phyloP scores from a whole-genome alignment of 345 rosid genomes.

The Populus euphratica region DNA sequence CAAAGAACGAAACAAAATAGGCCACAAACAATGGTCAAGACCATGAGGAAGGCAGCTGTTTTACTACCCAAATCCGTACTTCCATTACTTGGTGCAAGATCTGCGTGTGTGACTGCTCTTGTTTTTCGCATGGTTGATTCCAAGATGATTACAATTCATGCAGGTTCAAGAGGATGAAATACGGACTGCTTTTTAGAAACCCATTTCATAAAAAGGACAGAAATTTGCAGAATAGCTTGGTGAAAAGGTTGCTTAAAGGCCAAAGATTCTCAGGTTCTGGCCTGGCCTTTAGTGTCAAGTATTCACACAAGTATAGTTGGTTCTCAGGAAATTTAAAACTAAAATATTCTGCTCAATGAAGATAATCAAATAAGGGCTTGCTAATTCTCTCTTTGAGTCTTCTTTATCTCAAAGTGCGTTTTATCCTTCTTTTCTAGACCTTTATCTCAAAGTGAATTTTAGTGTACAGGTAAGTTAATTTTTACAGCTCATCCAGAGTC shows the following conservation, averaged over 20 bases:
- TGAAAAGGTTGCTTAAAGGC: conserved; percentile 85
- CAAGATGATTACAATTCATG: conserved; percentile 10
- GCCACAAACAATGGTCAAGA: conserved; percentile 64
- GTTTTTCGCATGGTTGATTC: conserved; percentile 35
- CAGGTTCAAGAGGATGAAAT: conserved; percentile 8
- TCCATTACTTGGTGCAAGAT: conserved; percentile 56
- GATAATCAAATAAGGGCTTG: neutral
- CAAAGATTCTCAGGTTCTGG: conserved; percentile 58
- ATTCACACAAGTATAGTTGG: conserved; percentile 24
- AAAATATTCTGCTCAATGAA: neutral
- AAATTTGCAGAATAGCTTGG: conserved; percentile 67
- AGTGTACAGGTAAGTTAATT: neutral
- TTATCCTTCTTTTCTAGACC: neutral
- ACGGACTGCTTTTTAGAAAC: neutral
- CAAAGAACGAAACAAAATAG: conserved; percentile 75
- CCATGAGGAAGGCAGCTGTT: conserved; percentile 44
- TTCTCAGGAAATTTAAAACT: neutral
- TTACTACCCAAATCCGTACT: conserved; percentile 67
- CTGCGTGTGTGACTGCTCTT: conserved; percentile 77
- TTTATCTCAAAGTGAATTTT: neutral
- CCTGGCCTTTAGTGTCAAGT: conserved; percentile 26
- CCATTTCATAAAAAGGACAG: conserved; percentile 9
- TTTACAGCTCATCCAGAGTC: neutral
- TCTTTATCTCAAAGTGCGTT: neutral
- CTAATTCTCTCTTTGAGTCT: neutral